These are phyloP conservation scores for Russula griseocarnosa DNA, from an alignment of 768 basidiomycete species.

Conservation along the genomic window DNA sequence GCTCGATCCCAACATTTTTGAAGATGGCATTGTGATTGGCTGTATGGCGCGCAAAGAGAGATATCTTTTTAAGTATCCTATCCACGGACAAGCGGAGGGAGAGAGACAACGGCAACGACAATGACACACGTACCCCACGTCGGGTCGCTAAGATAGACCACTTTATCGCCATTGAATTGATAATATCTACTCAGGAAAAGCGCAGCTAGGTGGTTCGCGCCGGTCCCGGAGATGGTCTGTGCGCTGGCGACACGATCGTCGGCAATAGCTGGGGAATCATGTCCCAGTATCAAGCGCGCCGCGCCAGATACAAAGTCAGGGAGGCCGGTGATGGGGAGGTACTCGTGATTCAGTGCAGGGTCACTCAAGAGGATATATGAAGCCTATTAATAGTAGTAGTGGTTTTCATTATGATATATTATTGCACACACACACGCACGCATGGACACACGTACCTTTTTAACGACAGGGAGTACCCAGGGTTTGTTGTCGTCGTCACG, in stretches of 20 bases:
- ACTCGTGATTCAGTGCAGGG: conserved; percentile 81
- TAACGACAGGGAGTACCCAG: conserved; percentile 89
- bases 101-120: too few species aligned
- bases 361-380: conserved; percentile 65
- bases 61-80: neutral
- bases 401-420: too few species aligned
- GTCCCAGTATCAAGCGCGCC: conserved; percentile 75
- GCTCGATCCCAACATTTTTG: conserved; percentile 83
- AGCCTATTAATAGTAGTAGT: conserved; percentile 50
- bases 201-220: conserved; percentile 90
- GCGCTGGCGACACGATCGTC: conserved; percentile 72
- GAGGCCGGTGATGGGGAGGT: conserved; percentile 86
- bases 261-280: conserved; percentile 62
- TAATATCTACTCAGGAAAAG: conserved; percentile 85
- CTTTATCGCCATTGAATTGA: conserved; percentile 58
- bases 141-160: conserved; percentile 83
- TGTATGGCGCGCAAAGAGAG: conserved; percentile 35
- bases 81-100: neutral
- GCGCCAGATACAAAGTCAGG: conserved; percentile 79
- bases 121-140: conserved; percentile 91
- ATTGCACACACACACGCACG: too few species aligned
- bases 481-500: conserved; percentile 83
- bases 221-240: conserved; percentile 95
- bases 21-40: conserved; percentile 90
- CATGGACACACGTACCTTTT: conserved; percentile 90